Evolutionary conservation across 129 eudicot genomes (phyloP).

Genomic region (Artemisia tridentata): DNA sequence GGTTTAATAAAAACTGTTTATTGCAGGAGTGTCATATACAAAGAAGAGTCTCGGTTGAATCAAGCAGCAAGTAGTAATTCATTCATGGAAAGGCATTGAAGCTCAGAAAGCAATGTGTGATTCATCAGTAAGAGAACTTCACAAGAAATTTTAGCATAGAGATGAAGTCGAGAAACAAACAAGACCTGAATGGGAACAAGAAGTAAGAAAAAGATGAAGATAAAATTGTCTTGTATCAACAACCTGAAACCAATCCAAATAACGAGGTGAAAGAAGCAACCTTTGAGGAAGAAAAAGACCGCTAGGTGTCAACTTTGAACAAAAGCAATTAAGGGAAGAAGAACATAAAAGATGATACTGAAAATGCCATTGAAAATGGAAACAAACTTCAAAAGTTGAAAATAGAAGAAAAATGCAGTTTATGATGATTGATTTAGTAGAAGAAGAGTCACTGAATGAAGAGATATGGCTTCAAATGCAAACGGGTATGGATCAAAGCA

Average conservation of each 20-base stretch:
- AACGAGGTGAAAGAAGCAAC: background rate
- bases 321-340: constrained; percentile 85
- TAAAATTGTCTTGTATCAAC: constrained; percentile 34
- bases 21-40: constrained; percentile 88
- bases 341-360: constrained; percentile 47
- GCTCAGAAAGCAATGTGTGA: too few species aligned
- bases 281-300: constrained; percentile 28
- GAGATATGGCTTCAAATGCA: too few species aligned
- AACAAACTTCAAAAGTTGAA: constrained; percentile 61
- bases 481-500: too few species aligned
- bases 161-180: constrained; percentile 76
- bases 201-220: constrained; percentile 76
- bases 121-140: constrained; percentile 59
- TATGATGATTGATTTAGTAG: too few species aligned
- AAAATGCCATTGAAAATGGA: constrained; percentile 15
- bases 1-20: too few species aligned
- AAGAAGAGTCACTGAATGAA: too few species aligned
- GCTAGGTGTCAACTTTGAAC: too few species aligned
- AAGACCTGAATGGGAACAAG: constrained; percentile 54
- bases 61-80: constrained; percentile 80
- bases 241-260: constrained; percentile 34
- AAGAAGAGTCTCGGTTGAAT: constrained; percentile 82
- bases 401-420: too few species aligned
- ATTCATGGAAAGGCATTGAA: constrained; percentile 96
- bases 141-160: constrained; percentile 52